These are phyloP conservation scores for Saturnispora hagleri DNA, from an alignment of 805 yeast genomes.

Conservation along the genomic window DNA sequence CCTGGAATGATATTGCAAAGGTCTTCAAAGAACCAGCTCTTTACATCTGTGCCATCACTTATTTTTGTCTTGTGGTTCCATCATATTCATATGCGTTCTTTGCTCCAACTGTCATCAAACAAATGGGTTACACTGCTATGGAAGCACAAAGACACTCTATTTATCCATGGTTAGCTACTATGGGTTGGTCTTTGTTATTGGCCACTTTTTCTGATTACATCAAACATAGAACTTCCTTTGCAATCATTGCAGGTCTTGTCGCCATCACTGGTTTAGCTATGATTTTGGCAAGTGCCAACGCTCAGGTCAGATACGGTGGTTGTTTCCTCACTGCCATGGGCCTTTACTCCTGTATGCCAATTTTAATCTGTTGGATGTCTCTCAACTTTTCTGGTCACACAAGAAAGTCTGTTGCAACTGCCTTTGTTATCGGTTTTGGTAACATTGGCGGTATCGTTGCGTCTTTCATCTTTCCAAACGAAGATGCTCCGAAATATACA, in stretches of 20 bases:
- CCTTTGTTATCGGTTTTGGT: conserved; percentile 59
- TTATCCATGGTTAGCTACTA: conserved; percentile 76
- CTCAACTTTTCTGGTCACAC: conserved; percentile 57
- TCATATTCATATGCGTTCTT: conserved; percentile 69
- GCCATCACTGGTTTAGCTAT: conserved; percentile 49
- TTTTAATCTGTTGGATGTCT: conserved; percentile 58
- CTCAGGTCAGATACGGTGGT: conserved; percentile 48
- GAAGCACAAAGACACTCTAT: conserved; percentile 74
- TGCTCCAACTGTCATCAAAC: conserved; percentile 54
- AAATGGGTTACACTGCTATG: conserved; percentile 58
- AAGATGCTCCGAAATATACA: conserved; percentile 48
- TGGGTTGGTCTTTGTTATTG: conserved; percentile 50
- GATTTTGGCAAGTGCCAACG: conserved; percentile 35
- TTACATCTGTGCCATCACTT: conserved; percentile 48
- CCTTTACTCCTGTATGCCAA: conserved; percentile 56
- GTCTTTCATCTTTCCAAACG: conserved; percentile 44
- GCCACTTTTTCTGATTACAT: conserved; percentile 54
- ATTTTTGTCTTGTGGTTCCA: conserved; percentile 60
- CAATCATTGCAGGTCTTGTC: conserved; percentile 24
- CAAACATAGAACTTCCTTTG: conserved; percentile 38
- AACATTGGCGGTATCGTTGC: conserved; percentile 67
- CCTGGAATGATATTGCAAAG: conserved; percentile 33
- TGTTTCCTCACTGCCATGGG: conserved; percentile 56
- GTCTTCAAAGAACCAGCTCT: conserved; percentile 55
- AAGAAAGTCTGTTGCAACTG: conserved; percentile 42